phyloP scores from a whole-genome alignment of 2,329 filamentous ascomycete genomes.

The Claviceps sorghi region DNA sequence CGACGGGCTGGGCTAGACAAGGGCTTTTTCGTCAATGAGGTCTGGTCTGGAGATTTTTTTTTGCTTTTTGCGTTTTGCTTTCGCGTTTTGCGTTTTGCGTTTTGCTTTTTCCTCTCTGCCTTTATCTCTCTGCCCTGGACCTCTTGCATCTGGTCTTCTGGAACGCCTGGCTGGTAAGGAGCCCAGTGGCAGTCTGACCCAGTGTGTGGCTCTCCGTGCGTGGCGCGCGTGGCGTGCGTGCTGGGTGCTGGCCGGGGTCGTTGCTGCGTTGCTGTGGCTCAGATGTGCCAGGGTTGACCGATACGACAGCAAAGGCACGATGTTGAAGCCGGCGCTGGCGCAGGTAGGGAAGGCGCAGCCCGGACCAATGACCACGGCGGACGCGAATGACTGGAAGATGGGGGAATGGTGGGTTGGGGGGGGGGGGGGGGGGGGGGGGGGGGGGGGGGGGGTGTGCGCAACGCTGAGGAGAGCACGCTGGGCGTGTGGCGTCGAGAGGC shows the following conservation, averaged over 20 bases:
- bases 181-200: background rate
- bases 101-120: background rate
- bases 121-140: too few relatives aligned
- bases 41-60: background rate
- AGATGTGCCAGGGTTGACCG: background rate
- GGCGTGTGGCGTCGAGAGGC: background rate
- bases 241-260: background rate
- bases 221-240: background rate
- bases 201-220: constrained; percentile 2
- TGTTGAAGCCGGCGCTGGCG: background rate
- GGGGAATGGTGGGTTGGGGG: too few relatives aligned
- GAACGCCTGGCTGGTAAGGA: background rate
- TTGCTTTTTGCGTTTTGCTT: too few relatives aligned
- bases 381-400: background rate
- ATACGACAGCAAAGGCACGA: background rate
- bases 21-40: background rate
- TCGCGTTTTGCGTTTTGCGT: background rate
- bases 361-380: background rate
- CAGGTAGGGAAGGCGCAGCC: background rate
- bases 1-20: background rate
- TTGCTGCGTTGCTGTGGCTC: background rate
- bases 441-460: background rate
- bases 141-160: background rate
- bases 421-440: background rate
- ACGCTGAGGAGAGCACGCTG: background rate